phyloP scores from a whole-genome alignment of 2,329 filamentous ascomycete species.

The Lachnellula suecica region DNA sequence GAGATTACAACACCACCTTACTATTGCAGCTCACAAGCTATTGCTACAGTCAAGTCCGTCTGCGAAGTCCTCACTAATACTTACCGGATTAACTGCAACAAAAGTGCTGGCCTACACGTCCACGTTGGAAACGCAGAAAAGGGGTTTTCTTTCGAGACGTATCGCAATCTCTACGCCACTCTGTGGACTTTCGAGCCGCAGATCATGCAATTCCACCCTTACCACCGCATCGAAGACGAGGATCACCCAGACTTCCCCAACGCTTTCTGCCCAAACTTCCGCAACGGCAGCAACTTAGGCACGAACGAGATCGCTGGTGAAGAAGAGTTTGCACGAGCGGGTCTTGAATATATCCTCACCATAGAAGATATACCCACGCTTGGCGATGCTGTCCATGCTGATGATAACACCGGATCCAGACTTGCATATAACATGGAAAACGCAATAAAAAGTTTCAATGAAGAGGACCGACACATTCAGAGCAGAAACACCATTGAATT shows the following conservation, averaged over 20 bases:
- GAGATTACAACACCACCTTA: background rate
- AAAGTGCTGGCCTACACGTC: conserved; percentile 28
- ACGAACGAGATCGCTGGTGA: no score
- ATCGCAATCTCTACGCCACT: conserved; percentile 30
- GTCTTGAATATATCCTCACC: background rate
- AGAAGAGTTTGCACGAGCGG: background rate
- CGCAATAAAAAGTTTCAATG: background rate
- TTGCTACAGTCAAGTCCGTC: background rate
- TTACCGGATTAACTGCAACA: conserved; percentile 22
- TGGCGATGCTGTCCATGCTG: no score
- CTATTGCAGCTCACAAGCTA: background rate
- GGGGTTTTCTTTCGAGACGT: conserved; percentile 18
- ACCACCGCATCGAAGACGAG: conserved; percentile 1
- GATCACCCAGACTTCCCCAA: no score
- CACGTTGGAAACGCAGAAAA: conserved; percentile 30
- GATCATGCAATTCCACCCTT: conserved; percentile 25
- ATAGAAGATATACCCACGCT: no score
- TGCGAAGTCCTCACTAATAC: background rate
- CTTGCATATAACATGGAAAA: background rate
- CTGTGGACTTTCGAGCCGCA: conserved; percentile 28
- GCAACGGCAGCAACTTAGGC: background rate
- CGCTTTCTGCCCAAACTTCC: background rate
- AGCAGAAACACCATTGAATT: background rate
- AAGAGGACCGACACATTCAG: background rate
- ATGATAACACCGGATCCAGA: background rate